phyloP scores from a whole-genome alignment of 441 rosid genomes.

The Adansonia madagascariensis region DNA sequence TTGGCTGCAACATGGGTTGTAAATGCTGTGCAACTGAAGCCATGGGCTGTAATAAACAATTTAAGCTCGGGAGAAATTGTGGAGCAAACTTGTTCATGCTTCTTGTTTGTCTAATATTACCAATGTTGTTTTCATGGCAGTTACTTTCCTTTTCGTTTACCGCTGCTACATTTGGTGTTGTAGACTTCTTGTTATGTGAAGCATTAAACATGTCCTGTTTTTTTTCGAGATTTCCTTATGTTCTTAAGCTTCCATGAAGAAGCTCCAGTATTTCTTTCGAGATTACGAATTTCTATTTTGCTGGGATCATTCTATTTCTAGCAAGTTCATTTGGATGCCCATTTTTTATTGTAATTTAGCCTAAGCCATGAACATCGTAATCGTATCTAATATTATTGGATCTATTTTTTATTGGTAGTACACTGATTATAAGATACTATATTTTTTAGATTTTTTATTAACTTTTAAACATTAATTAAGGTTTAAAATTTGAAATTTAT shows the following conservation, averaged over 20 bases:
- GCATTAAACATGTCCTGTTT: neutral
- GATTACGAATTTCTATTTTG: neutral
- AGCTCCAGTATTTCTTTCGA: neutral
- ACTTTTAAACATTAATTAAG: too few relatives aligned
- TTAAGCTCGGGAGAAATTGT: too few relatives aligned
- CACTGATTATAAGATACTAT: too few relatives aligned
- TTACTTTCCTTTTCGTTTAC: neutral
- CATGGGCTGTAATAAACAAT: too few relatives aligned
- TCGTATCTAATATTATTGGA: too few relatives aligned
- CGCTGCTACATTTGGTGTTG: neutral
- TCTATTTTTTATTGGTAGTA: too few relatives aligned
- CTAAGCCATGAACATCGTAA: too few relatives aligned
- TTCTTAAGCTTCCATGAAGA: neutral
- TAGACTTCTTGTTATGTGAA: neutral
- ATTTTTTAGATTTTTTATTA: too few relatives aligned
- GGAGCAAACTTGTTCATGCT: conserved; percentile 63
- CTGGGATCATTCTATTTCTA: neutral
- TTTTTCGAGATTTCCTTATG: neutral
- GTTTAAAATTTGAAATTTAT: too few relatives aligned
- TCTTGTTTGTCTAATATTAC: conserved; percentile 67
- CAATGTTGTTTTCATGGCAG: conserved; percentile 91
- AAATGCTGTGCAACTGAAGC: too few relatives aligned
- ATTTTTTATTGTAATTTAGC: neutral
- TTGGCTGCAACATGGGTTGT: too few relatives aligned
- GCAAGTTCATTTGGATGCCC: neutral